Evolutionary conservation across 768 basidiomycete species (phyloP), one percentile per base, ranked within the genome.

Genomic region (Roridomyces roridus): DNA sequence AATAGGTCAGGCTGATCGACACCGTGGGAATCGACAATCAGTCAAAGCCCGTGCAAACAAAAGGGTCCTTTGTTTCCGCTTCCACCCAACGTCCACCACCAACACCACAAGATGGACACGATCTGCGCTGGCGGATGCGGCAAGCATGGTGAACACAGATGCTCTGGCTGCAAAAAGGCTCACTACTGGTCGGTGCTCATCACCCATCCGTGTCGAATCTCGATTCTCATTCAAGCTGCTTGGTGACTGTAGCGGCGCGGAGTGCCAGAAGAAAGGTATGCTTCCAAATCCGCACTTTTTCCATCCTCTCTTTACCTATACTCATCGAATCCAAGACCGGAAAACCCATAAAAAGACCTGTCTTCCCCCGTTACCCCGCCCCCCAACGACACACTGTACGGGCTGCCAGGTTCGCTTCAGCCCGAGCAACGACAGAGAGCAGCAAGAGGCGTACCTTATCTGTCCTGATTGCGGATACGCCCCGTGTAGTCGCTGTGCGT

Each of bases 201-300:
- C n/a, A n/a, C 12, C n/a, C n/a, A n/a, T n/a, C n/a, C n/a, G n/a
- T 17, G 3, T n/a, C n/a, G n/a, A n/a, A n/a, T n/a, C n/a, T 11
- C 31, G 25, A 23, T 28, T n/a, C 15, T 9, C 14, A 4, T 10
- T 1, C 15, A 23, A 6, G 18, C 26, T 7, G n/a, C 23, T 11
- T n/a, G n/a, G n/a, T 5, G 29, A 0, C 31, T 20, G 5, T 35
- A 56, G 55, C 12, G 42, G 55, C 5, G 25, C 2, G 7, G 55
- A 49, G 18, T 56, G 55, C 11, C 55, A 56, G 44, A 49, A 36
- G 47, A 5, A 24, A n/a, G 40, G 53, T 55, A n/a, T n/a, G n/a
- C n/a, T n/a, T n/a, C n/a, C n/a, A n/a, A 28, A 9, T 28, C 4
- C 20, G 14, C 0, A 10, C 4, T 17, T 15, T 10, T 41, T 23